Conservation (phyloP, 352 stramenopile species). For the Chloridella minuta region DNA sequence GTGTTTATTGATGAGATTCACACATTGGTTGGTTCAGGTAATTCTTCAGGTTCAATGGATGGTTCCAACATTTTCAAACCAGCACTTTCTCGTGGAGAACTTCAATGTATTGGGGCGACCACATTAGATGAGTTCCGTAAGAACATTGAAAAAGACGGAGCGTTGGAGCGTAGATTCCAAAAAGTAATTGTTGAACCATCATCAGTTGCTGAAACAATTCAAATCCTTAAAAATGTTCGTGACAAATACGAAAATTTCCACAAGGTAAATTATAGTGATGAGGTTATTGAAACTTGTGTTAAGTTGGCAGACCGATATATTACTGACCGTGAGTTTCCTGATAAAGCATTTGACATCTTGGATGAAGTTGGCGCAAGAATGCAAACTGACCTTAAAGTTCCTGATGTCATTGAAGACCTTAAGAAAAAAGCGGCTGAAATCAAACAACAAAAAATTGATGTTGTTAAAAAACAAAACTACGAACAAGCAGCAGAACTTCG, state of each 20-base stretch:
- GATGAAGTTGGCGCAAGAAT: constrained; percentile 49
- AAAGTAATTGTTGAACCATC: too few relatives aligned
- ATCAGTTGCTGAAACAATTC: too few relatives aligned
- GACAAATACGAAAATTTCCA: constrained; percentile 94
- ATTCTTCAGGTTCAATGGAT: constrained; percentile 77
- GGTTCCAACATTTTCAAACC: constrained; percentile 89
- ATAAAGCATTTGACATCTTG: constrained; percentile 68
- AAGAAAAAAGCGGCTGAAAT: too few relatives aligned
- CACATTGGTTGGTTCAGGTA: constrained; percentile 63
- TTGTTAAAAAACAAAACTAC: too few relatives aligned
- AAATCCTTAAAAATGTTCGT: too few relatives aligned
- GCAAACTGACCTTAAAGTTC: too few relatives aligned
- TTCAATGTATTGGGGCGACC: constrained; percentile 81
- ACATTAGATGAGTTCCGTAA: constrained; percentile 84
- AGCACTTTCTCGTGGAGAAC: constrained; percentile 63
- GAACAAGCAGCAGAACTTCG: too few relatives aligned
- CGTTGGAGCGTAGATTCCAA: constrained; percentile 85
- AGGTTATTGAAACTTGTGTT: constrained; percentile 57
- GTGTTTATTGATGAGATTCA: constrained; percentile 97
- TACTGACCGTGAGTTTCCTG: constrained; percentile 48
- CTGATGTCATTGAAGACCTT: too few relatives aligned
- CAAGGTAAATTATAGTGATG: constrained; percentile 62
- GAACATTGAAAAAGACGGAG: constrained; percentile 88
- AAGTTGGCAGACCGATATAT: constrained; percentile 66
- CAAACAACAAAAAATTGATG: too few relatives aligned